A percentile compares a stretch with the other conserved stretches of the same genome.
phyloP scores from a whole-genome alignment of 371 early-diverging fungal genomes.

The Mortierella sp. region DNA sequence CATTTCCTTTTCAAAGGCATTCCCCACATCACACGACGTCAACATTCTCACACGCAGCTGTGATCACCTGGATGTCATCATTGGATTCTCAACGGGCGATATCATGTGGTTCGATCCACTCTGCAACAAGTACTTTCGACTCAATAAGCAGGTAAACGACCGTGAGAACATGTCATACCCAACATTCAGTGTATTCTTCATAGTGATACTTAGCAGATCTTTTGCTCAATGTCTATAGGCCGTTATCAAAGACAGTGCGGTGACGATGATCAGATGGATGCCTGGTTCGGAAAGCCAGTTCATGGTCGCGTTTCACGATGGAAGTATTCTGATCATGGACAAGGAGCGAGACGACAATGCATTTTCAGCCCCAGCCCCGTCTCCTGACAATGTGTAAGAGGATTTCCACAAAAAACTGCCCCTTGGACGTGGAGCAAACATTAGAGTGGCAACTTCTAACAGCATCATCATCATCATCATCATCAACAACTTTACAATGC shows the following conservation, averaged over 20 bases:
- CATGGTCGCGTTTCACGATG: constrained; percentile 81
- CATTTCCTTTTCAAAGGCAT: constrained; percentile 80
- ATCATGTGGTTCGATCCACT: constrained; percentile 87
- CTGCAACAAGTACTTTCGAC: constrained; percentile 78
- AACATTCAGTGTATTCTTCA: neutral
- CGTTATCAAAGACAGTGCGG: constrained; percentile 69
- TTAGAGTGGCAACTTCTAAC: neutral
- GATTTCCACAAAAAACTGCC: too few species aligned
- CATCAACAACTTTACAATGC: neutral
- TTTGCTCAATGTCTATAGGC: constrained; percentile 58
- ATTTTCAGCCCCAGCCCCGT: constrained; percentile 55
- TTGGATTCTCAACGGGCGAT: constrained; percentile 89
- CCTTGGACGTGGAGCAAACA: too few species aligned
- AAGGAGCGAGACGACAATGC: constrained; percentile 86
- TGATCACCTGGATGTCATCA: constrained; percentile 79
- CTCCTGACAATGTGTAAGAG: constrained; percentile 36
- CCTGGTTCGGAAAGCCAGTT: constrained; percentile 88
- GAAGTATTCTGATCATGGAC: constrained; percentile 84
- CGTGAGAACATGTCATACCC: neutral
- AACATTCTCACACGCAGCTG: constrained; percentile 75
- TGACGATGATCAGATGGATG: constrained; percentile 88
- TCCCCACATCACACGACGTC: constrained; percentile 89
- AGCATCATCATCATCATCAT: neutral
- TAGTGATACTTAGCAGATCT: too few species aligned
- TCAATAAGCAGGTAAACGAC: constrained; percentile 71